Evolutionary conservation across 257 asterid species (phyloP), one percentile per base, ranked within the genome.

Genomic region (Scutellaria baicalensis): DNA sequence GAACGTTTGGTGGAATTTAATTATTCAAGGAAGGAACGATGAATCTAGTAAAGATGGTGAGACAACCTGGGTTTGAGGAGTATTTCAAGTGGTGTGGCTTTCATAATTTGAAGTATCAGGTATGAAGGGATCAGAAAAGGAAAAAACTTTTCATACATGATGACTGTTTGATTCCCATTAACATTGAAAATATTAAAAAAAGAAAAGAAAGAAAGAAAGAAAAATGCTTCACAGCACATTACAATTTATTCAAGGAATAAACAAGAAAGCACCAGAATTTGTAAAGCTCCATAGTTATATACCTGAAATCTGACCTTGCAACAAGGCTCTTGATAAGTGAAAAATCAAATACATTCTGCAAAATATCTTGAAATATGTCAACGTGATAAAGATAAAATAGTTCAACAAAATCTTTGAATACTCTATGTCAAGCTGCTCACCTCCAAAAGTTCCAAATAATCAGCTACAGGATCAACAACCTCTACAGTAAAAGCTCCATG

Each of bases 371-470:
- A 40, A 63, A 49, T 54, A 55, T 70, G 77, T 70, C 38, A 65
- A 65, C 39, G 4, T 40, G 36, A 51, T 45, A 59, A 47, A 16
- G 36, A 35, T 2, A 48, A 6, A 49, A 17, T 59, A 35, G 3
- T 66, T 45, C 51, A 11, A 18, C 40, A 43, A 69, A 8, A 71
- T 27, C 47, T 49, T 21, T 33, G 47, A 70, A 55, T 9, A 8
- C 42, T 66, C 20, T 18, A 36, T 48, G 39, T 77, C 59, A 42
- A 60, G 65, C 56, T 66, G 68, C 82, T 83, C 77, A 91, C 97
- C 96, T 94, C 97, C 96, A 94, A 79, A 68, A 94, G 85, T 77
- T 94, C 99, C 92, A 89, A 81, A 81, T 94, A 94, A 77, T 94
- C 99, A 52, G 90, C 81, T 31, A 91, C 96, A 18, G 99, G 97